Percentiles rank a stretch among this genome's conserved stretches.
Evolutionary conservation across 495 filamentous ascomycete genomes (phyloP).

Genomic region (Hapsidospora chrysogenum): DNA sequence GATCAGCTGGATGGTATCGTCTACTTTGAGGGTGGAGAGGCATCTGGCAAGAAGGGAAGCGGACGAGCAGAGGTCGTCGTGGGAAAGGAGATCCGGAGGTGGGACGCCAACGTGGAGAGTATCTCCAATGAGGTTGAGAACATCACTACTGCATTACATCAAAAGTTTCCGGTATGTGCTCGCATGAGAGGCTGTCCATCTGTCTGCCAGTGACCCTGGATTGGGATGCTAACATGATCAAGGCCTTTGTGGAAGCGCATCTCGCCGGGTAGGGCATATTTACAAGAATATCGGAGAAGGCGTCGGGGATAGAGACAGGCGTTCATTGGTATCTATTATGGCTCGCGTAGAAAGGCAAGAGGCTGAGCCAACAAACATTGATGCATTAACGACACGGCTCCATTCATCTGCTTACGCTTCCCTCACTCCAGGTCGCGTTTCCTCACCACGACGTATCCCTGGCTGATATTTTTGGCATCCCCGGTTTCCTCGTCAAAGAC

Average conservation of each 20-base stretch:
- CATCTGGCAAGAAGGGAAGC: conserved; percentile 45
- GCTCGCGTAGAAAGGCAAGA: no score
- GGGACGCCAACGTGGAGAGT: conserved; percentile 77
- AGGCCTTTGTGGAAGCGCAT: conserved; percentile 34
- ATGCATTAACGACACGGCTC: no score
- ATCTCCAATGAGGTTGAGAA: conserved; percentile 80
- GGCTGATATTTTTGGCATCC: conserved; percentile 18
- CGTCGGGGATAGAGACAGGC: no score
- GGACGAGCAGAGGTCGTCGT: conserved; percentile 40
- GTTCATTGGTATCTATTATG: no score
- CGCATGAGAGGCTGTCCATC: background rate
- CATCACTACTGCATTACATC: conserved; percentile 58
- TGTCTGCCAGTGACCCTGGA: background rate
- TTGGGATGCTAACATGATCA: conserved; percentile 1
- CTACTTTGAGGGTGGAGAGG: conserved; percentile 58
- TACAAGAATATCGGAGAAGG: conserved; percentile 3
- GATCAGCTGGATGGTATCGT: conserved; percentile 89
- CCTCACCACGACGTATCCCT: conserved; percentile 29
- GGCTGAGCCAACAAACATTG: no score
- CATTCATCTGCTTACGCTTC: no score
- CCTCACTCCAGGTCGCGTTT: conserved; percentile 25
- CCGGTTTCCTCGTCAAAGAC: conserved; percentile 25
- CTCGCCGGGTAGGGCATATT: conserved; percentile 11
- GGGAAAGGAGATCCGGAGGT: conserved; percentile 57
- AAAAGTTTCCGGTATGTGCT: conserved; percentile 43